Conservation (phyloP, 352 stramenopile species). For the Aphanomyces stellatus region DNA sequence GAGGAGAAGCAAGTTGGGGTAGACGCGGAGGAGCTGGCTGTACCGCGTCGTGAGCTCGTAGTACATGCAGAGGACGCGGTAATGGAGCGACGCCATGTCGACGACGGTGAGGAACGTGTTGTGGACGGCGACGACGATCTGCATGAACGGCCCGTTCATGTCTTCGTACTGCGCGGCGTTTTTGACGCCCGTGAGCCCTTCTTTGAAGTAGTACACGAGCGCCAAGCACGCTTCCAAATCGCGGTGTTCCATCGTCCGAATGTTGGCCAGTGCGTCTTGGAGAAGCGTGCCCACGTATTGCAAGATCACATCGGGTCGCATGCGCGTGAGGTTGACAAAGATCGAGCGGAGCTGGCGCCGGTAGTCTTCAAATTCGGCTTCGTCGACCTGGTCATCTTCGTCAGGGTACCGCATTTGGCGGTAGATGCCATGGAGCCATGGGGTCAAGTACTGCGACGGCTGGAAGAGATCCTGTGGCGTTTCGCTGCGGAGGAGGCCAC, state of each 20-base stretch:
- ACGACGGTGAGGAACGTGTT: slow-evolving; percentile 34
- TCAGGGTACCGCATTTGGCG: slow-evolving; percentile 71
- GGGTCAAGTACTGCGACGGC: slow-evolving; percentile 60
- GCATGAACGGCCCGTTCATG: slow-evolving; percentile 48
- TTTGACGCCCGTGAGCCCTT: slow-evolving; percentile 62
- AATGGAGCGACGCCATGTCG: slow-evolving; percentile 17
- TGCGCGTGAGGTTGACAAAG: slow-evolving; percentile 78
- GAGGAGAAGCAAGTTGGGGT: slow-evolving; percentile 49
- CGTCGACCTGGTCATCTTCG: slow-evolving; percentile 59
- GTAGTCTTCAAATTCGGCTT: slow-evolving; percentile 78
- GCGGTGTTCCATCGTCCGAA: slow-evolving; percentile 41
- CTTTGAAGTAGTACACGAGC: slow-evolving; percentile 75
- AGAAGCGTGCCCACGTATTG: slow-evolving; percentile 54
- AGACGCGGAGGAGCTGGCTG: slow-evolving; percentile 54
- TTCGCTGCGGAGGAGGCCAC: slow-evolving; percentile 58
- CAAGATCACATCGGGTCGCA: slow-evolving; percentile 59
- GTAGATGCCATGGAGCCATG: slow-evolving; percentile 79
- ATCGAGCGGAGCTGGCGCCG: slow-evolving; percentile 77
- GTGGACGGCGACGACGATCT: slow-evolving; percentile 64
- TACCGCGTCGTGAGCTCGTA: slow-evolving; percentile 78
- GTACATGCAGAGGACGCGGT: slow-evolving; percentile 64
- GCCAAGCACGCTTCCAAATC: slow-evolving; percentile 74
- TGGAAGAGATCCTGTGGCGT: slow-evolving; percentile 48
- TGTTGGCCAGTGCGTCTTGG: slow-evolving; percentile 41
- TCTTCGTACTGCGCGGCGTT: slow-evolving; percentile 51